Percentiles rank a stretch among this genome's conserved stretches.
These are phyloP conservation scores for Wickerhamiella bombiphila DNA, from an alignment of 805 yeast genomes.

Conservation along the genomic window DNA sequence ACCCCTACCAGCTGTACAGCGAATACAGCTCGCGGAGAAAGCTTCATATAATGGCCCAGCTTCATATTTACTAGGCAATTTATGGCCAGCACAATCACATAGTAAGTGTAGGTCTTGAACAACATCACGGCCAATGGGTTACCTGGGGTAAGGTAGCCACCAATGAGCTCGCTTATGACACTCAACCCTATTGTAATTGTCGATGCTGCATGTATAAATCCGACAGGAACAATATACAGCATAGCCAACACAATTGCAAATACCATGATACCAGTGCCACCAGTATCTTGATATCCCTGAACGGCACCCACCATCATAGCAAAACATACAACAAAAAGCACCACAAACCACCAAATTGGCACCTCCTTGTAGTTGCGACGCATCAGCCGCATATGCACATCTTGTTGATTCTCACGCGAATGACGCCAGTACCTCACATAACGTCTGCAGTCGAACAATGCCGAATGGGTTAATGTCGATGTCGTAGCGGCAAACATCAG, in stretches of 20 bases:
- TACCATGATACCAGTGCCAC: slow-evolving; percentile 28
- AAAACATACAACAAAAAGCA: slow-evolving; percentile 25
- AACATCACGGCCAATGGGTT: slow-evolving; percentile 47
- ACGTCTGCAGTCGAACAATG: slow-evolving; percentile 42
- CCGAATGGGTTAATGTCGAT: slow-evolving; percentile 44
- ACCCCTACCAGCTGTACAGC: slow-evolving; percentile 35
- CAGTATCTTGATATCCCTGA: slow-evolving; percentile 7
- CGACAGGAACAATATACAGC: slow-evolving; percentile 45
- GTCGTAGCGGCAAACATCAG: slow-evolving; percentile 48
- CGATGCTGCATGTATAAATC: slow-evolving; percentile 47
- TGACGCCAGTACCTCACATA: slow-evolving; percentile 35
- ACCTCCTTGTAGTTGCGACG: slow-evolving; percentile 37
- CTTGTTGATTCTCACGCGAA: slow-evolving; percentile 28
- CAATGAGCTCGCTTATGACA: slow-evolving; percentile 48
- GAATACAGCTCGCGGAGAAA: slow-evolving; percentile 49
- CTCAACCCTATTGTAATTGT: slow-evolving; percentile 45
- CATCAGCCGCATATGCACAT: slow-evolving; percentile 45
- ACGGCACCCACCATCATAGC: slow-evolving; percentile 4
- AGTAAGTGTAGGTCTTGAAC: slow-evolving; percentile 45
- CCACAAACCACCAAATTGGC: slow-evolving; percentile 48
- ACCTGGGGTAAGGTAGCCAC: slow-evolving; percentile 53
- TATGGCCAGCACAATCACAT: slow-evolving; percentile 40
- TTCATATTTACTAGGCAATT: slow-evolving; percentile 43
- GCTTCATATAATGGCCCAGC: slow-evolving; percentile 47
- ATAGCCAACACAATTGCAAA: slow-evolving; percentile 40